Evolutionary conservation across 805 yeast species (phyloP).

Genomic region (Wickerhamomyces pijperi): DNA sequence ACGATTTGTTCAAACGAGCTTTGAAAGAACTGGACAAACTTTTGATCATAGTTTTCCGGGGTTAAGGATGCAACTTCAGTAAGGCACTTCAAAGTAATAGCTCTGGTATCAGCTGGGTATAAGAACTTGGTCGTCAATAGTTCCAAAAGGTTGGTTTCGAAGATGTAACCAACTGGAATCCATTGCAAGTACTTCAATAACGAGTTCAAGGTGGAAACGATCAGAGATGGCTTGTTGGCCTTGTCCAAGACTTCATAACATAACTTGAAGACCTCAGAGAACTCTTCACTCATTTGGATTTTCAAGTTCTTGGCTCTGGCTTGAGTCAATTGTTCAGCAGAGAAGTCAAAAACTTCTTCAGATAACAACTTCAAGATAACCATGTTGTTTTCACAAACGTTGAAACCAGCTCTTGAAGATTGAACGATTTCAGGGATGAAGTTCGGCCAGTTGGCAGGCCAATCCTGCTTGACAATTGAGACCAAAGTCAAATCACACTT

Average conservation of each 20-base stretch:
- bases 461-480: slow-evolving; percentile 90
- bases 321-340: slow-evolving; percentile 95
- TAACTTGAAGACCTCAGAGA: slow-evolving; percentile 83
- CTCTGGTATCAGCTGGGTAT: slow-evolving; percentile 67
- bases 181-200: slow-evolving; percentile 81
- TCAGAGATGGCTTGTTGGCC: slow-evolving; percentile 73
- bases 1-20: slow-evolving; percentile 61
- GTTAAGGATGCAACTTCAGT: slow-evolving; percentile 77
- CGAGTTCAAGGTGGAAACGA: slow-evolving; percentile 75
- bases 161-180: slow-evolving; percentile 86
- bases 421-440: slow-evolving; percentile 88
- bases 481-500: slow-evolving; percentile 92
- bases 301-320: slow-evolving; percentile 82
- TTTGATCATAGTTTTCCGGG: slow-evolving; percentile 41
- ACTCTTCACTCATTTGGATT: slow-evolving; percentile 77
- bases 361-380: slow-evolving; percentile 76
- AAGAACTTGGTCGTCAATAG: slow-evolving; percentile 68
- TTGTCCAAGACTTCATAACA: slow-evolving; percentile 91
- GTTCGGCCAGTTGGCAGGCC: slow-evolving; percentile 99
- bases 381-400: slow-evolving; percentile 98
- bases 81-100: slow-evolving; percentile 79
- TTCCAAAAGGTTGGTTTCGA: slow-evolving; percentile 73
- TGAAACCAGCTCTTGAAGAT: slow-evolving; percentile 74
- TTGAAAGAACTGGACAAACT: slow-evolving; percentile 60
- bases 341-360: slow-evolving; percentile 92